phyloP scores from a whole-genome alignment of 2,329 filamentous ascomycete species.

The Trichoderma pleuroti region DNA sequence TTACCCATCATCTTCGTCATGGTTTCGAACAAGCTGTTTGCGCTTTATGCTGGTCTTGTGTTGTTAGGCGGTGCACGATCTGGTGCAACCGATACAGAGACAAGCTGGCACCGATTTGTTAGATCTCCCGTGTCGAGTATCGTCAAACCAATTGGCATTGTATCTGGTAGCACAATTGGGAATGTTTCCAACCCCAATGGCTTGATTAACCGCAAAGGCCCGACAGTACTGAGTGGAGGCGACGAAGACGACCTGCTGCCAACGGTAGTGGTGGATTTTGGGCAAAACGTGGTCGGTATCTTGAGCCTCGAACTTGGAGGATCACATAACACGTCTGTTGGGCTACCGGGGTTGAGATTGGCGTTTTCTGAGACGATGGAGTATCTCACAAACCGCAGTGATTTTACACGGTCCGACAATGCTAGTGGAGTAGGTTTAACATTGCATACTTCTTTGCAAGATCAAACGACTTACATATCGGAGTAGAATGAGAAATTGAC shows the following conservation, averaged over 20 bases:
- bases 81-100: neutral
- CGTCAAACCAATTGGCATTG: neutral
- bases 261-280: slow-evolving; percentile 47
- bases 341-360: slow-evolving; percentile 41
- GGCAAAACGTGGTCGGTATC: slow-evolving; percentile 44
- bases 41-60: neutral
- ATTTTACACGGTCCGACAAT: slow-evolving; percentile 47
- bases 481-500: slow-evolving; percentile 1
- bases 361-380: slow-evolving; percentile 49
- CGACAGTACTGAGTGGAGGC: neutral
- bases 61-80: neutral
- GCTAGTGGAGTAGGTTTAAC: slow-evolving; percentile 33
- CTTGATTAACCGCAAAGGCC: neutral
- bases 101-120: neutral
- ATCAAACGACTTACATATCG: neutral
- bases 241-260: neutral
- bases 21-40: neutral
- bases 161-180: neutral
- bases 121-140: neutral
- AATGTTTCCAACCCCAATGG: slow-evolving; percentile 8
- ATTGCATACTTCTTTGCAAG: slow-evolving; percentile 24
- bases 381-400: slow-evolving; percentile 42
- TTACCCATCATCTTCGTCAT: neutral
- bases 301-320: slow-evolving; percentile 34
- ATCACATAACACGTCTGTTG: slow-evolving; percentile 22